These are phyloP conservation scores for Schizochytrium sp. DNA, from an alignment of 108 stramenopile genomes.

Conservation along the genomic window DNA sequence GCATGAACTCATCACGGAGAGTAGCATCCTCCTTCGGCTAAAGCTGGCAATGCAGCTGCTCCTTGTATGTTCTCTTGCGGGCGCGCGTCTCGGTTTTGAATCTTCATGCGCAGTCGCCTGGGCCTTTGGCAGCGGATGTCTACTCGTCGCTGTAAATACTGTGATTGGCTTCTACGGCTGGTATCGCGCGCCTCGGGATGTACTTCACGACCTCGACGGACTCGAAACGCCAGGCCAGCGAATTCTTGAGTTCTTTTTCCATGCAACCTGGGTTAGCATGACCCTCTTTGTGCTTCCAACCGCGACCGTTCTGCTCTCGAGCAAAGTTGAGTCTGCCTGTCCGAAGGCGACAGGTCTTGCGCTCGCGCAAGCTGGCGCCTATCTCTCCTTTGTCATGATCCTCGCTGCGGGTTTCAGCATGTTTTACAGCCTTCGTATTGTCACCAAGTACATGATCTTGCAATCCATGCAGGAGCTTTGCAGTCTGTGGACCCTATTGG, in stretches of 20 bases:
- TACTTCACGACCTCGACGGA: not conserved
- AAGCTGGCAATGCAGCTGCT: no score
- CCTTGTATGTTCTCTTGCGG: no score
- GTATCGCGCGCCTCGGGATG: not conserved
- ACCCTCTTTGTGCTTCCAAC: not conserved
- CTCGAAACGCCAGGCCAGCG: not conserved
- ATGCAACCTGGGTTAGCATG: not conserved
- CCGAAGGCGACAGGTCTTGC: not conserved
- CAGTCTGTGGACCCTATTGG: not conserved
- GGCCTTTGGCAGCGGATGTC: not conserved
- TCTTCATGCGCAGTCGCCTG: not conserved
- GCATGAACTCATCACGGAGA: no score
- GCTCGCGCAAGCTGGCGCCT: not conserved
- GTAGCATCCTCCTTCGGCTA: no score
- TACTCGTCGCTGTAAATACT: not conserved
- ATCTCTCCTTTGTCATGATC: not conserved
- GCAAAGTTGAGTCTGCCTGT: not conserved
- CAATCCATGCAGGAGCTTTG: not conserved
- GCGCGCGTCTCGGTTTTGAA: no score
- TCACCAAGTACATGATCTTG: not conserved
- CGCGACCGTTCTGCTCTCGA: not conserved
- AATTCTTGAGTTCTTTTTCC: not conserved
- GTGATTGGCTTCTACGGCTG: not conserved
- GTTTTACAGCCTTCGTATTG: not conserved
- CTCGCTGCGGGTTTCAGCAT: not conserved